Base-by-base conservation (phyloP, 179 eudicot genomes). In the Vitellaria paradoxa region DNA sequence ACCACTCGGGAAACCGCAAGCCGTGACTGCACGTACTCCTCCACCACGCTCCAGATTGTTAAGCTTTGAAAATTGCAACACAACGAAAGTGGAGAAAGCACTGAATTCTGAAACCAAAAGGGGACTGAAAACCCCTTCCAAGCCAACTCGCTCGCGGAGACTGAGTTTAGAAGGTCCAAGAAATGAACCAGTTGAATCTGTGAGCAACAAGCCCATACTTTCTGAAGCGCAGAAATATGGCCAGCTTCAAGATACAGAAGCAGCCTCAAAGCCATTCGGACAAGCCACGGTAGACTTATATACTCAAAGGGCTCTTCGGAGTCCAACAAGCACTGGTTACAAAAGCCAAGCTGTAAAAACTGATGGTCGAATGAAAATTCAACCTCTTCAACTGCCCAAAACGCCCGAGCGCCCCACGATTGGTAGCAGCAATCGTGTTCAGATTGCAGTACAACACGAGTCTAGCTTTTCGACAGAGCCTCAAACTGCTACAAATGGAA, bases 81-180 rank as follows among this genome's bases (percentile, higher is more conserved):
- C 82, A 18, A 47, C 63, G 59, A 79, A 77, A 63, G 70, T 72
- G 66, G 78, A 46, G 83, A 78, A 76, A 80, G 83, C 49, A 76
- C 42, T 81, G 65, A 86, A 83, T 77, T 57, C 83, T 56, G 76
- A 74, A 50, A 71, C 73, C 77, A 60, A 73, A 81, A 70, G 42
- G 47, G 13, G 66, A 18, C 45, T 56, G 4, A 37, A 50, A 74
- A 78, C 79, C 47, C 45, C 77, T 50, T 70, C 61, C 2, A 50
- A 14, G 82, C 76, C 82, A 47, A 50, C 66, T 80, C 78, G 88
- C 77, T 61, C 84, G 26, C 78, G 71, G 74, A 86, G 82, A 68
- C 69, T 9, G 79, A 92, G 97, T 85, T 80, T 92, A 68, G 97
- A 91, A 83, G 84, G 87, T 23, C 85, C 84, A 46, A 84, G 72